Percentiles rank a stretch among this genome's conserved stretches.
Conservation (phyloP, 1,139 yeast species). For the Suhomyces anneliseae region DNA sequence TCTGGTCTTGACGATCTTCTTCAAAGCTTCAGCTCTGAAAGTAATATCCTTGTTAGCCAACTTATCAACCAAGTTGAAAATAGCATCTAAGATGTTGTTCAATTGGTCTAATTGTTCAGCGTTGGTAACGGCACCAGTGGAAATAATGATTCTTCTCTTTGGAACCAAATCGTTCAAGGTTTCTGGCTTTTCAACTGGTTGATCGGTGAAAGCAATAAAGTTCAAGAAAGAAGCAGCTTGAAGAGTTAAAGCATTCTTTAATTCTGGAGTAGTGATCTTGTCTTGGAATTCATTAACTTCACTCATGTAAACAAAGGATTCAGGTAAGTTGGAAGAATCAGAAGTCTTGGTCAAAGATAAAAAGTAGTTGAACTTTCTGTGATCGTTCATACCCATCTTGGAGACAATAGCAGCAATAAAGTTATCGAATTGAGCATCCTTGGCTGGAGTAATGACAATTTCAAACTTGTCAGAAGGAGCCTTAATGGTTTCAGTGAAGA, state of each 20-base stretch:
- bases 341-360: conserved; percentile 82
- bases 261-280: conserved; percentile 50
- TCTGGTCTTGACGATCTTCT: conserved; percentile 72
- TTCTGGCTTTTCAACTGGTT: conserved; percentile 67
- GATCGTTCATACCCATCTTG: conserved; percentile 76
- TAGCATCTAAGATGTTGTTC: conserved; percentile 48
- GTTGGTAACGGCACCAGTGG: conserved; percentile 49
- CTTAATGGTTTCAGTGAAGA: conserved; percentile 49
- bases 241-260: conserved; percentile 52
- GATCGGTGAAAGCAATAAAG: conserved; percentile 79
- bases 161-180: conserved; percentile 52
- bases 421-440: conserved; percentile 55
- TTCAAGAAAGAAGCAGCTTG: conserved; percentile 57
- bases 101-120: conserved; percentile 48
- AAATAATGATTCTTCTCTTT: conserved; percentile 53
- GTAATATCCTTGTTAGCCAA: conserved; percentile 46
- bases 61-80: conserved; percentile 55
- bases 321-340: conserved; percentile 68
- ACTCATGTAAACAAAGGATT: conserved; percentile 81
- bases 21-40: conserved; percentile 67
- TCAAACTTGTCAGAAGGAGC: conserved; percentile 63
- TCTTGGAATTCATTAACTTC: conserved; percentile 83
- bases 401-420: conserved; percentile 84
- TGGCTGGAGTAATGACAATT: conserved; percentile 61
- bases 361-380: conserved; percentile 75